Base-by-base conservation (phyloP, 495 filamentous ascomycete genomes). In the Apiosordaria backusii region DNA sequence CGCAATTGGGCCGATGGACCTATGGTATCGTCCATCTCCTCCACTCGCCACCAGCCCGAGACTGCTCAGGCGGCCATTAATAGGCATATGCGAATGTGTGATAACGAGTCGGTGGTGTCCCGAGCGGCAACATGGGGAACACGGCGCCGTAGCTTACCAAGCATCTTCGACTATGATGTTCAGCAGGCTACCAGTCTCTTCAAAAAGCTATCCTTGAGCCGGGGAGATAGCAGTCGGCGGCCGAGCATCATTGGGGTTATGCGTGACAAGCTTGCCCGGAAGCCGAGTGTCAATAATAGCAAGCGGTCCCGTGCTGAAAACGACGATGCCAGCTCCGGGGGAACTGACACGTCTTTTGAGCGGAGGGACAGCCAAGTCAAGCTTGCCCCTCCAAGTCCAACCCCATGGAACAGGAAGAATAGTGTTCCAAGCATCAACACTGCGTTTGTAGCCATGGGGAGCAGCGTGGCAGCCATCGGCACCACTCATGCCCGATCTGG, bases 101-200 rank as follows among this genome's bases (percentile, higher is more conserved):
- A 86, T 62, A 82, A 77, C 50, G 77, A 80, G 9, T 85, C 83
- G 1, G 77, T 84, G 16, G 75, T 84, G 22, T 92, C 90, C 4
- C 82, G 88, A 54, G 82, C 84, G 24, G 90, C 90, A 23, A 93
- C 90, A 2, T 90, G 89, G 87, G 89, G 89, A 13, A 90, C 88
- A 1, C 82, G 86, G 18, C 83, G 86, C 25, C 76, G 85, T 23
- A 90, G 86, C 70, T 78, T 90, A 57, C 80, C 81, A 22, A 84
- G 79, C 69, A 68, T 84, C 50, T 72, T 83, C 2, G 90, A 92
- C 60, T 76, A 86, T 59, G 84, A 88, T 50, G 85, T 82, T 25
- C 78, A 90, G 45, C 77, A 81, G 23, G 82, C 84, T 23, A 83
- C 82, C 1, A 84, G 82, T 57, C 82, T 89, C 45, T 81, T 92